Percentiles rank a stretch among this genome's conserved stretches.
These are phyloP conservation scores for Solanum sejunctum DNA, from an alignment of 257 asterid genomes.

Conservation along the genomic window DNA sequence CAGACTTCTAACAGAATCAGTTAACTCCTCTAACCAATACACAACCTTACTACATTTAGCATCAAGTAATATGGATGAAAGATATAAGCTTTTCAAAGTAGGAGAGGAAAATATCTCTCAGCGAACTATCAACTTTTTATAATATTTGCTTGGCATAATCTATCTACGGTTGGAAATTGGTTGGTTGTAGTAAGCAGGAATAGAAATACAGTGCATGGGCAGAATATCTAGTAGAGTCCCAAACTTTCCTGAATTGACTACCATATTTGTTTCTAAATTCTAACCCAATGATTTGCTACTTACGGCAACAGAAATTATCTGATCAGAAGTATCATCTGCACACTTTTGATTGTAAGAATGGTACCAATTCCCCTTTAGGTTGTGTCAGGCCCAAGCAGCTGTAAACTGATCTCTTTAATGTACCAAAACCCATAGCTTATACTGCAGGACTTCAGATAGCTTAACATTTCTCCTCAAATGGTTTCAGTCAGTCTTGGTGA, in stretches of 20 bases:
- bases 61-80: not conserved
- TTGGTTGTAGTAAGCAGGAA: not conserved
- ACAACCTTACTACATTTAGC: too few species aligned
- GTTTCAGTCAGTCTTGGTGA: not conserved
- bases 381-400: not conserved
- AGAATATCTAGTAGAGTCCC: not conserved
- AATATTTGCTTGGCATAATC: not conserved
- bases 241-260: not conserved
- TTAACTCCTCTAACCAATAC: too few species aligned
- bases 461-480: not conserved
- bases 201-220: not conserved
- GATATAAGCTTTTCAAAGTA: not conserved
- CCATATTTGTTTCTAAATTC: not conserved
- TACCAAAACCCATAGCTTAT: not conserved
- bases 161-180: not conserved
- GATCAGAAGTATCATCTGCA: not conserved
- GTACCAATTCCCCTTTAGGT: not conserved
- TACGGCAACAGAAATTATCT: not conserved
- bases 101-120: not conserved
- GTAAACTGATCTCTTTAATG: not conserved
- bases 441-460: not conserved
- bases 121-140: not conserved
- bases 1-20: too few species aligned
- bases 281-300: not conserved
- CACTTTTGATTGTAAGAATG: not conserved